Evolutionary conservation across 441 rosid species (phyloP).

Genomic region (Brassica hybrid): DNA sequence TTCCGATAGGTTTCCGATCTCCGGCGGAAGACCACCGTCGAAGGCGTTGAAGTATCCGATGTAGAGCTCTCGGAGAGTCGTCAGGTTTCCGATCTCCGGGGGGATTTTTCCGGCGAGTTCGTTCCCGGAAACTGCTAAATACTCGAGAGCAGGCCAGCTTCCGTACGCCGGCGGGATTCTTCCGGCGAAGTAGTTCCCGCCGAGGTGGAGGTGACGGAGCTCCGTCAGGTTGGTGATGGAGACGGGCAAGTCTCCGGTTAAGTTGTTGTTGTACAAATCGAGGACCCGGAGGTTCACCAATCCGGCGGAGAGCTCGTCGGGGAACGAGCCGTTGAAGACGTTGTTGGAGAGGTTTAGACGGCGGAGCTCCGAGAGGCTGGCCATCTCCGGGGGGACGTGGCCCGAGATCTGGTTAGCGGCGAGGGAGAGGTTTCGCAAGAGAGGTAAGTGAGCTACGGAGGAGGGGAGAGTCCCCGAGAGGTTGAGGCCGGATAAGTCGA

Average conservation of each 20-base stretch:
- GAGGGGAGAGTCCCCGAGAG: background rate
- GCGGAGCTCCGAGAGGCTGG: background rate
- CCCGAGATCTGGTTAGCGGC: slow-evolving; percentile 1
- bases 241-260: slow-evolving; percentile 73
- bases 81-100: slow-evolving; percentile 74
- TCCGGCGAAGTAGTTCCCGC: background rate
- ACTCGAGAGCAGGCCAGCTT: slow-evolving; percentile 62
- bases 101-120: slow-evolving; percentile 74
- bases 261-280: slow-evolving; percentile 63
- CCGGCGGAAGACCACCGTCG: slow-evolving; percentile 70
- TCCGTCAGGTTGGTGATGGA: slow-evolving; percentile 55
- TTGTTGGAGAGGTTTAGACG: background rate
- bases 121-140: slow-evolving; percentile 80
- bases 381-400: background rate
- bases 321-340: background rate
- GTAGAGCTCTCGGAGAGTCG: slow-evolving; percentile 61
- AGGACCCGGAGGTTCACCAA: background rate
- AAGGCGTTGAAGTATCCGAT: slow-evolving; percentile 75
- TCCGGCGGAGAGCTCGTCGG: background rate
- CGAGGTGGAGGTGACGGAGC: slow-evolving; percentile 70
- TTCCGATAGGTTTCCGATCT: slow-evolving; percentile 73
- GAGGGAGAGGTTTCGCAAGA: background rate
- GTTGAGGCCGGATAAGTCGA: slow-evolving; percentile 61
- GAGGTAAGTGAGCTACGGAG: background rate
- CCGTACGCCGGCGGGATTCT: slow-evolving; percentile 42